A percentile compares a stretch with the other conserved stretches of the same genome.
phyloP scores from a whole-genome alignment of 371 early-diverging fungal species.

The Synchytrium microbalum region DNA sequence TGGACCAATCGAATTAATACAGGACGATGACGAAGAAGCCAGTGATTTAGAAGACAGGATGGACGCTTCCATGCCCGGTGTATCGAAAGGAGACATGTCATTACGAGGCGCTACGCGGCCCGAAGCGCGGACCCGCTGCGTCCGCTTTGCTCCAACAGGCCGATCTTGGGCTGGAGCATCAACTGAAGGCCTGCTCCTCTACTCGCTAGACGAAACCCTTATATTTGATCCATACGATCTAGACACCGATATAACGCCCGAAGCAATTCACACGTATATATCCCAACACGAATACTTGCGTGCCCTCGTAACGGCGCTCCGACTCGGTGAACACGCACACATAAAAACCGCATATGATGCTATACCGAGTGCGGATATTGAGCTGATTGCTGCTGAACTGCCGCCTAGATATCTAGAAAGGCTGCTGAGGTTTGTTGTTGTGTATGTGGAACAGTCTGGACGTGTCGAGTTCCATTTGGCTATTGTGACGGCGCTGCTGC shows the following conservation, averaged over 20 bases:
- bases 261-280: slow-evolving; percentile 62
- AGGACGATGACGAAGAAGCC: slow-evolving; percentile 60
- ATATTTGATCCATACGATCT: slow-evolving; percentile 96
- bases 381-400: slow-evolving; percentile 63
- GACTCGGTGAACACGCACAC: slow-evolving; percentile 71
- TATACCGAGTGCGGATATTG: slow-evolving; percentile 69
- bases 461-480: slow-evolving; percentile 80
- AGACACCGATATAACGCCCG: slow-evolving; percentile 90
- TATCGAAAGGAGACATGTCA: slow-evolving; percentile 71
- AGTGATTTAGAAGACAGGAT: slow-evolving; percentile 76
- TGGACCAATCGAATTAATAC: slow-evolving; percentile 75
- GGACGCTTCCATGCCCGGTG: slow-evolving; percentile 81
- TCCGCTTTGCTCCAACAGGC: slow-evolving; percentile 89
- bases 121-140: slow-evolving; percentile 71
- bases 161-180: slow-evolving; percentile 92
- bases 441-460: slow-evolving; percentile 62
- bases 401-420: slow-evolving; percentile 78
- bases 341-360: slow-evolving; percentile 69
- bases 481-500: slow-evolving; percentile 69
- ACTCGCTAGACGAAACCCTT: slow-evolving; percentile 83
- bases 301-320: slow-evolving; percentile 84
- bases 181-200: slow-evolving; percentile 92
- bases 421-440: slow-evolving; percentile 71
- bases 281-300: slow-evolving; percentile 66
- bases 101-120: slow-evolving; percentile 59